Evolutionary conservation across 352 stramenopile species (phyloP).

Genomic region (Globisporangium rhizosaccharum): DNA sequence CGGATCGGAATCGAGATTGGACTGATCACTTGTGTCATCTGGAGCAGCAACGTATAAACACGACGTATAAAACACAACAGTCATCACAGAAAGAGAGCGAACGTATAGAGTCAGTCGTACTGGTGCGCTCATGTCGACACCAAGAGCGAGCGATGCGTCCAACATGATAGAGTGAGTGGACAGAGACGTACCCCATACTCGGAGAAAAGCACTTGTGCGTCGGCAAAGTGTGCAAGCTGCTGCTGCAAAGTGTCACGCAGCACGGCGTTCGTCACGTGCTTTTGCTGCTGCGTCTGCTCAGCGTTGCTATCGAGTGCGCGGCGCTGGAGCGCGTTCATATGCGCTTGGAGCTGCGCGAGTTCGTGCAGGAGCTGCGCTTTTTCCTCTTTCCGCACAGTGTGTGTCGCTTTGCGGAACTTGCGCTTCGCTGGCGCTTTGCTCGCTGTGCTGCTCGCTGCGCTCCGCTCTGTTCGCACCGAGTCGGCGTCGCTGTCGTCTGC

Average conservation of each 20-base stretch:
- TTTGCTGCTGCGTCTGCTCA: conserved; percentile 8
- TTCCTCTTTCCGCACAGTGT: conserved; percentile 28
- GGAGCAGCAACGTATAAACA: no score
- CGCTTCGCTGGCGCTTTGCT: conserved; percentile 6
- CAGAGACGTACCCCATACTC: conserved; percentile 15
- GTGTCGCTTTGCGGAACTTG: conserved; percentile 15
- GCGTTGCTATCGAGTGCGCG: conserved; percentile 11
- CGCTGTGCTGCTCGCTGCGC: neutral
- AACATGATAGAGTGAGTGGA: neutral
- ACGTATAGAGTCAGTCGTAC: neutral
- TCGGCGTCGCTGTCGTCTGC: conserved; percentile 3
- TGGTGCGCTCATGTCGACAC: neutral
- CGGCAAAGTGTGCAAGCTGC: conserved; percentile 23
- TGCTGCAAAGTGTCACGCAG: conserved; percentile 22
- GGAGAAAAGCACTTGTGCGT: conserved; percentile 25
- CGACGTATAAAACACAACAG: neutral
- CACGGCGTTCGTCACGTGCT: conserved; percentile 11
- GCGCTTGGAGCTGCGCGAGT: conserved; percentile 23
- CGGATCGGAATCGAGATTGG: conserved; percentile 4
- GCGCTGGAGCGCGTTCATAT: conserved; percentile 32
- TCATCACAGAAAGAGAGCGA: neutral
- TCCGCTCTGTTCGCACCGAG: conserved; percentile 3
- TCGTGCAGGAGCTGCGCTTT: conserved; percentile 24
- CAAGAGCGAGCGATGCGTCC: no score
- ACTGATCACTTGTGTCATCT: conserved; percentile 14